These are phyloP conservation scores for Aquilaria yunnanensis DNA, from an alignment of 345 rosid species.

Conservation along the genomic window DNA sequence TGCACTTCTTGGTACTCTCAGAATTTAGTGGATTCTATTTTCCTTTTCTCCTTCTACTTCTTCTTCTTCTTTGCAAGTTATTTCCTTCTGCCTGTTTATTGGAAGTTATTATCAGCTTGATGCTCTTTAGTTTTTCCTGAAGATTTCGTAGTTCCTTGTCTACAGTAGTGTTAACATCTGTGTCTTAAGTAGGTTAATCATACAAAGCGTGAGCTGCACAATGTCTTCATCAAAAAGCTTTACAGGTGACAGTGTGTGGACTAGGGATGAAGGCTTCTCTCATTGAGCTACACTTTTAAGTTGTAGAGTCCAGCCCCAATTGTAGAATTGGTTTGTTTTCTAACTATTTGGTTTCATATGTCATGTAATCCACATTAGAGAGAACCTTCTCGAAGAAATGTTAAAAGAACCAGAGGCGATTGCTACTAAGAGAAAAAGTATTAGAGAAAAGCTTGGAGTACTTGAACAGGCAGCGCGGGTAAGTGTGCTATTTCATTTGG, in stretches of 20 bases:
- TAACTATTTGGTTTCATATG: constrained; percentile 2
- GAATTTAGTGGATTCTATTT: constrained; percentile 1
- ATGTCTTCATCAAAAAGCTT: constrained; percentile 87
- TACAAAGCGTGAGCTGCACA: constrained; percentile 95
- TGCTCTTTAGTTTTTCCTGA: too few species aligned
- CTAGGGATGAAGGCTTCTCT: too few species aligned
- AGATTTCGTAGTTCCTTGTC: too few species aligned
- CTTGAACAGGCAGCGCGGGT: constrained; percentile 96
- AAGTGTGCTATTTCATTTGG: constrained; percentile 19
- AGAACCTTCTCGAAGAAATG: constrained; percentile 97
- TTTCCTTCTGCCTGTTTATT: too few species aligned
- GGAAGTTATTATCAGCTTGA: too few species aligned
- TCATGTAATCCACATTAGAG: constrained; percentile 43
- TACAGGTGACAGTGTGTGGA: constrained; percentile 54
- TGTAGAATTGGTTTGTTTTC: too few species aligned
- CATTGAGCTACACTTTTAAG: too few species aligned
- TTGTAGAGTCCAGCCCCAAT: too few species aligned
- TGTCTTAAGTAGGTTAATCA: constrained; percentile 63
- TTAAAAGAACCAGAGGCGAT: constrained; percentile 95
- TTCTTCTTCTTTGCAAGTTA: too few species aligned
- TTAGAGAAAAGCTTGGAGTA: constrained; percentile 72
- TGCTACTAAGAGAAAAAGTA: constrained; percentile 76
- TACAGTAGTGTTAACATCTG: too few species aligned
- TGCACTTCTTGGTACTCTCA: constrained; percentile 84
- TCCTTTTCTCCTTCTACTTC: background rate